These are phyloP conservation scores for Phylloporus sp. DNA, from an alignment of 768 basidiomycete genomes.

Conservation along the genomic window DNA sequence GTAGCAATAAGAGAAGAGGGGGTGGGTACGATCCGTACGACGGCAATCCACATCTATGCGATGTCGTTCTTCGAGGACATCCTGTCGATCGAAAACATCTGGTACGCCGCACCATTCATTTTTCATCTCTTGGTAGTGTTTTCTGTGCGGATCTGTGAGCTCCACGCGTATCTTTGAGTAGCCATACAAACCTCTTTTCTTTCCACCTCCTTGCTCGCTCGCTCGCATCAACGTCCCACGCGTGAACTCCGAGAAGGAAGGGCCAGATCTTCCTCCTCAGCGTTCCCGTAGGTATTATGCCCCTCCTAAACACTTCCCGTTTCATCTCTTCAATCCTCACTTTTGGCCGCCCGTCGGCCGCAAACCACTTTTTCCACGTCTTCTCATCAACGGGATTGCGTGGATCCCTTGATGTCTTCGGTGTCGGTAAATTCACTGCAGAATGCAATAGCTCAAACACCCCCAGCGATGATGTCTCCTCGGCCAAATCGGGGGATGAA, in stretches of 20 bases:
- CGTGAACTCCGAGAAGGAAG: conserved; percentile 77
- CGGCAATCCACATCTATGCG: conserved; percentile 96
- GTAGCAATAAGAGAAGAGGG: conserved; percentile 63
- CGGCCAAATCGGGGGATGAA: conserved; percentile 42
- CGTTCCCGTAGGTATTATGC: conserved; percentile 48
- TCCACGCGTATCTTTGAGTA: neutral
- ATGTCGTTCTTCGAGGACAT: conserved; percentile 86
- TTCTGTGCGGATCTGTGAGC: conserved; percentile 37
- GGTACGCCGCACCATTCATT: conserved; percentile 78
- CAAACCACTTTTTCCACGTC: conserved; percentile 78
- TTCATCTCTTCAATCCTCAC: conserved; percentile 66
- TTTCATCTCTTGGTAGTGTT: conserved; percentile 67
- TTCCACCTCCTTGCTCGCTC: conserved; percentile 62
- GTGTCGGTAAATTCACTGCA: conserved; percentile 73
- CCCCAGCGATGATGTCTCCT: conserved; percentile 72
- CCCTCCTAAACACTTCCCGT: conserved; percentile 73
- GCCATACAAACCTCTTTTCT: conserved; percentile 48
- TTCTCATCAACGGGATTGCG: conserved; percentile 67
- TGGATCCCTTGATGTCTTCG: conserved; percentile 79
- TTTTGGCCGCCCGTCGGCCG: conserved; percentile 59
- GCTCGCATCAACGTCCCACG: conserved; percentile 66
- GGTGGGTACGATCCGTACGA: conserved; percentile 91
- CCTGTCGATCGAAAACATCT: conserved; percentile 74
- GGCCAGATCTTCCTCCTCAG: conserved; percentile 84
- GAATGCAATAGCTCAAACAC: conserved; percentile 84